phyloP scores from a whole-genome alignment of 805 yeast genomes.

The Ogataea pilisensis region DNA sequence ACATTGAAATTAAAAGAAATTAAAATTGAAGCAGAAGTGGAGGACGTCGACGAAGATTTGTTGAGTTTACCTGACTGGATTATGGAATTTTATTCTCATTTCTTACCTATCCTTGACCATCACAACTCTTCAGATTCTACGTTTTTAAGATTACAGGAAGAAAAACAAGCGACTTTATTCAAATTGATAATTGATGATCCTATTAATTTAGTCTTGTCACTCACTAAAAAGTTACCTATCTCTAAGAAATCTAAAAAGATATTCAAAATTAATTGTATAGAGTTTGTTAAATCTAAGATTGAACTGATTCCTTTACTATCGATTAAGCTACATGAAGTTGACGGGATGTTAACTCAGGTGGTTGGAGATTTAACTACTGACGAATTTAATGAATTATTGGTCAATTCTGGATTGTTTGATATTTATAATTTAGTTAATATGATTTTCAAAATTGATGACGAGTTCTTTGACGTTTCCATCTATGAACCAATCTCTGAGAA shows the following conservation, averaged over 20 bases:
- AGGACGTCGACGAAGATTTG: slow-evolving; percentile 46
- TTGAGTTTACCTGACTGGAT: slow-evolving; percentile 80
- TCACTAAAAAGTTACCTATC: slow-evolving; percentile 21
- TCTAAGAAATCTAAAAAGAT: slow-evolving; percentile 34
- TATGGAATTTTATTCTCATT: slow-evolving; percentile 55
- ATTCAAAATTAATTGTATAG: slow-evolving; percentile 55
- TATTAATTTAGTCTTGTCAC: slow-evolving; percentile 32
- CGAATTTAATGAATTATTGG: slow-evolving; percentile 46
- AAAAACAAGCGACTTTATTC: slow-evolving; percentile 35
- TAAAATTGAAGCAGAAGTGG: slow-evolving; percentile 29
- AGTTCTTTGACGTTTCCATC: slow-evolving; percentile 54
- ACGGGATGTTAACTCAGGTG: slow-evolving; percentile 31
- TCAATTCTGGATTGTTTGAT: slow-evolving; percentile 51
- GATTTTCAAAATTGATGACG: slow-evolving; percentile 65
- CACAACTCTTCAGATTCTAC: slow-evolving; percentile 30
- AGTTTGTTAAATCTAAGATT: slow-evolving; percentile 51
- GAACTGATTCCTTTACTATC: slow-evolving; percentile 41
- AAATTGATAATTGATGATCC: slow-evolving; percentile 45
- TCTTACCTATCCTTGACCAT: slow-evolving; percentile 53
- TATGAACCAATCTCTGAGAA: slow-evolving; percentile 66
- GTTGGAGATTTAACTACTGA: slow-evolving; percentile 38
- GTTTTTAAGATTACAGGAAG: slow-evolving; percentile 38
- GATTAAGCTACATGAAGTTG: slow-evolving; percentile 34
- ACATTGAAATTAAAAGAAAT: slow-evolving; percentile 33
- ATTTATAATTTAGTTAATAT: slow-evolving; percentile 62